Conservation (phyloP, 768 basidiomycete species). For the Dacryopinax spathularia region DNA sequence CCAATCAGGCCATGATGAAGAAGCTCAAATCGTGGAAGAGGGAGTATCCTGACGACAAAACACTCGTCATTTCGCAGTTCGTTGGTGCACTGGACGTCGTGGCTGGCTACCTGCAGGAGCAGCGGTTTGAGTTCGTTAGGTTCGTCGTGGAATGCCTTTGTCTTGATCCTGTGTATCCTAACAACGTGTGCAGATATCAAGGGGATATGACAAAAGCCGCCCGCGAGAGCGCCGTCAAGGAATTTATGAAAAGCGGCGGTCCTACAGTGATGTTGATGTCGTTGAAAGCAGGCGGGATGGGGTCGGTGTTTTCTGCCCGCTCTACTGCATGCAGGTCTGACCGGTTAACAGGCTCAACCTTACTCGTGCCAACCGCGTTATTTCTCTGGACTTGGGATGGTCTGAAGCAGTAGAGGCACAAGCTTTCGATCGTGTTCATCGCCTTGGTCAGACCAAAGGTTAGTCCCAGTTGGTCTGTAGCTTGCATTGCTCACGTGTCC, state of each 20-base stretch:
- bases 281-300: constrained; percentile 45
- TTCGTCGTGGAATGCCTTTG: constrained; percentile 17
- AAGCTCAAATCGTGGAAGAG: neutral
- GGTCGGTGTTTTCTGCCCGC: constrained; percentile 23
- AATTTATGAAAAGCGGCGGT: constrained; percentile 48
- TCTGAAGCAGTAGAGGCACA: constrained; percentile 48
- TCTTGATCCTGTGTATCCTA: neutral
- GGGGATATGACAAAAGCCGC: constrained; percentile 42
- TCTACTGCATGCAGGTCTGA: neutral
- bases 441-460: constrained; percentile 38
- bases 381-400: constrained; percentile 51
- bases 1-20: neutral
- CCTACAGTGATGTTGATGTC: constrained; percentile 43
- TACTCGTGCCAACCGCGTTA: constrained; percentile 49
- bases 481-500: neutral
- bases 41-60: neutral
- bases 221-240: constrained; percentile 40
- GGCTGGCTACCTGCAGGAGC: neutral
- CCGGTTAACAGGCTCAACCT: constrained; percentile 33
- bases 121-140: constrained; percentile 41
- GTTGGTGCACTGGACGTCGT: neutral
- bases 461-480: neutral
- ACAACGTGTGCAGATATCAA: constrained; percentile 33
- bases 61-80: neutral
- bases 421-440: constrained; percentile 46